Conservation (phyloP, 1,284 basidiomycete species). For the Irpex lacteus region DNA sequence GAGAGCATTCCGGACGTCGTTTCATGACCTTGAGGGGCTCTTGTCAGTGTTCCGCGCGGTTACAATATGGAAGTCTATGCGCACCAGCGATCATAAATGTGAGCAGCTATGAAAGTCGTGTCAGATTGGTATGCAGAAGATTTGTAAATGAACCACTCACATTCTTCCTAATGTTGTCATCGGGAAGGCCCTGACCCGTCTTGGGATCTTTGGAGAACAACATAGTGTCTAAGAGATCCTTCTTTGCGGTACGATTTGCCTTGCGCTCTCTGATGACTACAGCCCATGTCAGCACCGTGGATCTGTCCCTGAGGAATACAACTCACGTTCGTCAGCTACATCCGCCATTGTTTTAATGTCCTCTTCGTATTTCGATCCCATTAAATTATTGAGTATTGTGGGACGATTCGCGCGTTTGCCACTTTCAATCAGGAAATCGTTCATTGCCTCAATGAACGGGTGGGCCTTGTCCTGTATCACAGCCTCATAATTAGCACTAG, state of each 20-base stretch:
- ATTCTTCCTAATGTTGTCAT: conserved; percentile 29
- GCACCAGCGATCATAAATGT: conserved; percentile 54
- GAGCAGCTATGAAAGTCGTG: conserved; percentile 32
- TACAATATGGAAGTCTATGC: neutral
- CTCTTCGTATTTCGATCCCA: conserved; percentile 35
- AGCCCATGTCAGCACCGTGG: neutral
- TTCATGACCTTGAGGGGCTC: conserved; percentile 38
- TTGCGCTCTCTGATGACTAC: conserved; percentile 38
- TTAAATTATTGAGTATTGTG: conserved; percentile 33
- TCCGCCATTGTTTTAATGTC: conserved; percentile 40
- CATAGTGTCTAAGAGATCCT: conserved; percentile 48
- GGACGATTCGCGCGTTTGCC: conserved; percentile 36
- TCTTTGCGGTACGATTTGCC: conserved; percentile 36
- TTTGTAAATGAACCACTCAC: conserved; percentile 29
- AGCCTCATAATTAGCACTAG: too few species aligned
- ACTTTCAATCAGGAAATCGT: conserved; percentile 39
- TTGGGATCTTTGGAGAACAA: conserved; percentile 43
- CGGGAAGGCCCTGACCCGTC: conserved; percentile 41
- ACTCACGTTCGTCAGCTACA: conserved; percentile 37
- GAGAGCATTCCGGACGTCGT: conserved; percentile 38
- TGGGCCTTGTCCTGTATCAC: conserved; percentile 31
- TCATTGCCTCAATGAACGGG: conserved; percentile 43
- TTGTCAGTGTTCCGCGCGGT: neutral
- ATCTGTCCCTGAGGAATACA: neutral
- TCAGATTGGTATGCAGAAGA: neutral